phyloP scores from a whole-genome alignment of 805 yeast genomes.

The Monosporozyma yasuniensis region DNA sequence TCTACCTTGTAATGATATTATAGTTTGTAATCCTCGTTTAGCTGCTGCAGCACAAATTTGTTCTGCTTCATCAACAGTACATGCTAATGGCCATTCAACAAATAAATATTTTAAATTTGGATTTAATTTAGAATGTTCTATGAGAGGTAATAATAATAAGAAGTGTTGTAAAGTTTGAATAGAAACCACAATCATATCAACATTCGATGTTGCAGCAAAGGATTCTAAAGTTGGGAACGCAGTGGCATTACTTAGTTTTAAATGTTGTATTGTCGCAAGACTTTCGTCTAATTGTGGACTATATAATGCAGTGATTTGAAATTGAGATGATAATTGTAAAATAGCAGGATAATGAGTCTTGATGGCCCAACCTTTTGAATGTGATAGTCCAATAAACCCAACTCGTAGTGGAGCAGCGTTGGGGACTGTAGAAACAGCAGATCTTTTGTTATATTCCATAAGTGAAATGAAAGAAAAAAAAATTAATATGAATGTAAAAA shows the following conservation, averaged over 20 bases:
- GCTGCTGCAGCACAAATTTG: conserved; percentile 20
- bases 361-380: conserved; percentile 25
- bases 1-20: conserved; percentile 26
- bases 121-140: conserved; percentile 17
- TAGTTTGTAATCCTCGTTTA: conserved; percentile 21
- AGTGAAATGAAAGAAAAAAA: neutral
- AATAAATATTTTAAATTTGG: conserved; percentile 20
- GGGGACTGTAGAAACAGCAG: conserved; percentile 26
- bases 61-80: conserved; percentile 21
- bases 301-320: conserved; percentile 22
- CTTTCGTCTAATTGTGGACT: conserved; percentile 17
- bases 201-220: conserved; percentile 17
- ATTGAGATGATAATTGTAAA: conserved; percentile 24
- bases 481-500: neutral
- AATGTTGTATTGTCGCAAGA: conserved; percentile 15
- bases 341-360: conserved; percentile 27
- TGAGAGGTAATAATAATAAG: conserved; percentile 12
- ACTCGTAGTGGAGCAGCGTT: conserved; percentile 22
- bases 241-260: conserved; percentile 20
- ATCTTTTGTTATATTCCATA: conserved; percentile 24
- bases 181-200: conserved; percentile 24
- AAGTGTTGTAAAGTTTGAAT: conserved; percentile 18
- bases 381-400: conserved; percentile 23
- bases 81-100: conserved; percentile 25
- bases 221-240: conserved; percentile 20